phyloP scores from a whole-genome alignment of 768 basidiomycete species.

The Leccinellum luteum region DNA sequence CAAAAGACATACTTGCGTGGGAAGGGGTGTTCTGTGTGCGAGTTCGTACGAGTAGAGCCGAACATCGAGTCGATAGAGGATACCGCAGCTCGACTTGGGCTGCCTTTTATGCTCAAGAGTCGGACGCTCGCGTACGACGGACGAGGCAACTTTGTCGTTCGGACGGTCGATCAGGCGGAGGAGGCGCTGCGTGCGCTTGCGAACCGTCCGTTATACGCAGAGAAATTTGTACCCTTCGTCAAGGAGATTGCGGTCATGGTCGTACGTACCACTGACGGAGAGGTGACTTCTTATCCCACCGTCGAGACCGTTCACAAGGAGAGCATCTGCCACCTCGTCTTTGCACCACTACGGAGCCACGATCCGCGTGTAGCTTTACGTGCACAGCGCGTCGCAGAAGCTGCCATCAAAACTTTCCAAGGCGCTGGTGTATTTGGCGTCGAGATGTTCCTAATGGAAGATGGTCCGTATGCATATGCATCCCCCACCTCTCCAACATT shows the following conservation, averaged over 20 bases:
- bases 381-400: slow-evolving; percentile 75
- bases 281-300: slow-evolving; percentile 80
- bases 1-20: slow-evolving; percentile 60
- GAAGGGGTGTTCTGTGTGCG: slow-evolving; percentile 50
- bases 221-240: slow-evolving; percentile 87
- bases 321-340: slow-evolving; percentile 90
- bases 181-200: slow-evolving; percentile 54
- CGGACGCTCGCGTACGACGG: slow-evolving; percentile 97
- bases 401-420: slow-evolving; percentile 70
- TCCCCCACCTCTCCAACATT: background rate
- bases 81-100: slow-evolving; percentile 60
- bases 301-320: slow-evolving; percentile 96
- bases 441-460: slow-evolving; percentile 92
- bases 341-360: slow-evolving; percentile 73
- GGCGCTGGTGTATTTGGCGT: slow-evolving; percentile 97
- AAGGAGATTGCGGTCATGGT: slow-evolving; percentile 98
- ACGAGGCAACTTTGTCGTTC: slow-evolving; percentile 83
- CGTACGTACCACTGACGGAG: slow-evolving; percentile 71
- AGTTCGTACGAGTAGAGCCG: slow-evolving; percentile 60
- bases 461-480: slow-evolving; percentile 51
- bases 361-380: slow-evolving; percentile 53
- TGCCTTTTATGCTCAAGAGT: slow-evolving; percentile 95
- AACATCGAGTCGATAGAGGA: slow-evolving; percentile 48
- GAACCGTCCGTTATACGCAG: slow-evolving; percentile 82
- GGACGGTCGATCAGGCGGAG: slow-evolving; percentile 47